A percentile compares a stretch with the other conserved stretches of the same genome.
Conservation (phyloP, 495 filamentous ascomycete genomes). For the Xylaria acuta region DNA sequence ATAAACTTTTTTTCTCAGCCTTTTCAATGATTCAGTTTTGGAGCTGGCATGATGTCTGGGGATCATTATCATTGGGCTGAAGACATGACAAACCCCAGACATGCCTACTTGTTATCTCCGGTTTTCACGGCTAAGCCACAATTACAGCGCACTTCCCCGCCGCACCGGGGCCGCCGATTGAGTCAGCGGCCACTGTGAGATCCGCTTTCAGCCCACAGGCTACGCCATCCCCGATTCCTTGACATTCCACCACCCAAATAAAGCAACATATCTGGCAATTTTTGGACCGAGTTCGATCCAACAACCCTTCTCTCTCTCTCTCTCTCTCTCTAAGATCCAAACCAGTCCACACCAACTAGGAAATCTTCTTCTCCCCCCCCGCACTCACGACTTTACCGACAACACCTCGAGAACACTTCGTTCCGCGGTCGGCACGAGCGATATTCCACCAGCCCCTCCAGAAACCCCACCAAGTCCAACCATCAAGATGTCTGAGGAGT, state of each 20-base stretch:
- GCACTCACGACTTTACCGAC: not conserved
- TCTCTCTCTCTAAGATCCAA: constrained; percentile 22
- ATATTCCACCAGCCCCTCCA: constrained; percentile 12
- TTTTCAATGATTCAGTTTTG: not conserved
- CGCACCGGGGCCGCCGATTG: constrained; percentile 34
- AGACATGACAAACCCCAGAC: too few species aligned
- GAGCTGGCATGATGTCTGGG: not conserved
- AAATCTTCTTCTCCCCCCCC: not conserved
- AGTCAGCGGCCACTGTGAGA: constrained; percentile 36
- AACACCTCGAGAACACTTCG: not conserved
- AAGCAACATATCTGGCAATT: constrained; percentile 23
- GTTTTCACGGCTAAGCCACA: constrained; percentile 17
- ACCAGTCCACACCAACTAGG: not conserved
- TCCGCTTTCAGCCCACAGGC: constrained; percentile 44
- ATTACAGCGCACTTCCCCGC: not conserved
- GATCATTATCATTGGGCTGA: too few species aligned
- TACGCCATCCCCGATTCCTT: constrained; percentile 42
- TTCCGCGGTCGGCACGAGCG: constrained; percentile 5
- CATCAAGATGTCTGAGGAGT: constrained; percentile 66
- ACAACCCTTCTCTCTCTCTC: constrained; percentile 28
- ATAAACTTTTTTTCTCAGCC: too few species aligned
- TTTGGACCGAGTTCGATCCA: constrained; percentile 20
- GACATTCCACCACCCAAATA: constrained; percentile 40
- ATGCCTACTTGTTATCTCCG: too few species aligned
- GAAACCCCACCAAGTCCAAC: constrained; percentile 10